Evolutionary conservation across 768 basidiomycete species (phyloP).

Genomic region (Suillus occidentalis): DNA sequence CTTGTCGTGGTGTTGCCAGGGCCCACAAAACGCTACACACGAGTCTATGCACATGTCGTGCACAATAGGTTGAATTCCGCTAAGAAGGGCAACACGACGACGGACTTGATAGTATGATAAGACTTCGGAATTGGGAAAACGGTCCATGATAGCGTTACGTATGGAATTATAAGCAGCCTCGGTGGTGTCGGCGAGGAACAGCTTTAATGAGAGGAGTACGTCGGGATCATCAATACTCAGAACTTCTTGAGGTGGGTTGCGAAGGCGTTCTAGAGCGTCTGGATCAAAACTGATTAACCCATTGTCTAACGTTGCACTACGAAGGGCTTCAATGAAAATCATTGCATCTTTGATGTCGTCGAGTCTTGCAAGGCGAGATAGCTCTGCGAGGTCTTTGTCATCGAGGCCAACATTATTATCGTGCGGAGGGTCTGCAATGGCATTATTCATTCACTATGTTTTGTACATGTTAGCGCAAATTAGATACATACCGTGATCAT

Average conservation of each 20-base stretch:
- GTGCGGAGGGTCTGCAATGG: not conserved
- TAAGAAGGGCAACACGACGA: no score
- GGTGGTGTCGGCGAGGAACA: constrained; percentile 28
- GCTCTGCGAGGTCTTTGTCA: not conserved
- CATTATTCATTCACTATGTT: no score
- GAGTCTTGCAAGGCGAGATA: not conserved
- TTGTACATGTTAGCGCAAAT: no score
- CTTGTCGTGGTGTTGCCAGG: no score
- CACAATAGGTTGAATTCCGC: no score
- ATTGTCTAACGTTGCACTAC: not conserved
- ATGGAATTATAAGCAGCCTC: constrained; percentile 30
- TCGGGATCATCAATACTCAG: not conserved
- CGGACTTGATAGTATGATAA: not conserved
- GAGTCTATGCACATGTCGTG: no score
- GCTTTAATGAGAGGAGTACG: not conserved
- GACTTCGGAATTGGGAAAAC: constrained; percentile 16
- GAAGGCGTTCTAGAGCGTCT: not conserved
- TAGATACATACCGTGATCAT: no score
- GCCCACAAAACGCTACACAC: no score
- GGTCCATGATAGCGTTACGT: constrained; percentile 19
- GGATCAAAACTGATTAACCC: not conserved
- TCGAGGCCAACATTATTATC: not conserved
- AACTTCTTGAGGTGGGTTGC: not conserved
- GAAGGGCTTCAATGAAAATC: not conserved
- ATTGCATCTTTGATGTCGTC: not conserved